phyloP scores from a whole-genome alignment of 2,329 filamentous ascomycete species.

The Venturia aucupariae region DNA sequence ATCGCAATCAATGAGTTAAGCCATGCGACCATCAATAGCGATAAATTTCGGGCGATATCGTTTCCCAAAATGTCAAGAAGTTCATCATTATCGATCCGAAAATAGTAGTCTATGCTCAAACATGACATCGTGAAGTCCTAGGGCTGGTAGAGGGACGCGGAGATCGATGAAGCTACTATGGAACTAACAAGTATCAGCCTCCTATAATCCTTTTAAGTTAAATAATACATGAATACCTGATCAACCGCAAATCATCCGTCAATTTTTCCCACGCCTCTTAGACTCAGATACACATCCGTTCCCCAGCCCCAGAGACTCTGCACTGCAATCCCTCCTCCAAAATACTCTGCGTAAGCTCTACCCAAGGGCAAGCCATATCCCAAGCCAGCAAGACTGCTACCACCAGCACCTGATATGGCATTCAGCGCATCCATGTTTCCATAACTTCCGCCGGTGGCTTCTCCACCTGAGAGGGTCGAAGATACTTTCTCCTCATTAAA shows the following conservation, averaged over 20 bases:
- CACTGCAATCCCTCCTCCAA: conserved; percentile 89
- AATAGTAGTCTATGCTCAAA: too few species aligned
- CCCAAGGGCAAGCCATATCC: conserved; percentile 89
- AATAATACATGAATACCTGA: background rate
- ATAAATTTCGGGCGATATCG: too few species aligned
- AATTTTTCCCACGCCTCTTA: conserved; percentile 47
- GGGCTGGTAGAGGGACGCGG: too few species aligned
- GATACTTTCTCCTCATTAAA: conserved; percentile 60
- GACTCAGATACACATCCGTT: conserved; percentile 55
- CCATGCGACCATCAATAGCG: too few species aligned
- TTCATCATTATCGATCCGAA: too few species aligned
- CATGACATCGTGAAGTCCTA: too few species aligned
- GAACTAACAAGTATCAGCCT: too few species aligned
- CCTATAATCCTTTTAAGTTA: too few species aligned
- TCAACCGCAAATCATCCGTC: background rate
- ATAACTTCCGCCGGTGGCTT: conserved; percentile 15
- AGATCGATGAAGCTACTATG: too few species aligned
- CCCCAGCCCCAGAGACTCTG: conserved; percentile 95
- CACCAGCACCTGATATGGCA: conserved; percentile 61
- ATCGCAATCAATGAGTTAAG: too few species aligned
- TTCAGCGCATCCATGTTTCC: conserved; percentile 56
- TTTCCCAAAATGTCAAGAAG: too few species aligned
- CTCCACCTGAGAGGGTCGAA: conserved; percentile 34
- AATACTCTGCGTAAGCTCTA: conserved; percentile 93
- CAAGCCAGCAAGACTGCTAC: conserved; percentile 74